Base-by-base conservation (phyloP, 495 filamentous ascomycete species). In the Penicillium subrubescens region DNA sequence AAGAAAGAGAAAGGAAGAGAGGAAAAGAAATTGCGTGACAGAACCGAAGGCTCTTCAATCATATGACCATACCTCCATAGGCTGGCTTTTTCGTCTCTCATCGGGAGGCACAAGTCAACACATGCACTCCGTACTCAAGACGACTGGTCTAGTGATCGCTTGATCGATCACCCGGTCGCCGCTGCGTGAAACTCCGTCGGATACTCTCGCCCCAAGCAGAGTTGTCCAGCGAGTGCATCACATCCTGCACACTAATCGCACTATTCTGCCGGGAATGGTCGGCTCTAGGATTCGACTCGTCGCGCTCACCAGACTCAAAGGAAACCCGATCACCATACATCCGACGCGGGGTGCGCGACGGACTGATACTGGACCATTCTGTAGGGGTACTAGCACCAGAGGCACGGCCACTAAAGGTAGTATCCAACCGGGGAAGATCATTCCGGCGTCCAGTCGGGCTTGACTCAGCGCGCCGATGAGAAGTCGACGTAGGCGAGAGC, bases 181-280 rank as follows among this genome's bases (percentile, higher is more conserved):
- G 87, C 78, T 88, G 85, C 54, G 92, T 96, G 65, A 95, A 92
- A 77, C 93, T 96, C 60, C 92, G 85, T 63, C 93, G 83, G 55
- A 97, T 92, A 81, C 92, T 96, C 77, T 93, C 90, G 57, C 93
- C 91, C 94, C 94, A 97, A 21, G 89, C 91, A 43, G 92, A 95
- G 65, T 92, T 89, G 67, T 92, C 90, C 31, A 97, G 81, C 69
- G 92, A 88, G 59, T 91, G 85, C 77, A 93, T 86, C 63, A 95
- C 89, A 71, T 94, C 89, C 52, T 88, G 85, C 54, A 90, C 88
- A 64, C 88, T 92, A 61, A 94, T 90, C 31, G 84, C 80, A 71
- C 90, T 94, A 63, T 87, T 77, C 53, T 79, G 70, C 7, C 75
- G 79, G n/a, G 77, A 75, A 63, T 74, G 76, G 14, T 73, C 69